Evolutionary conservation across 768 basidiomycete genomes (phyloP), one percentile per base, ranked within the genome.

Genomic region (Psilocybe cyanescens): DNA sequence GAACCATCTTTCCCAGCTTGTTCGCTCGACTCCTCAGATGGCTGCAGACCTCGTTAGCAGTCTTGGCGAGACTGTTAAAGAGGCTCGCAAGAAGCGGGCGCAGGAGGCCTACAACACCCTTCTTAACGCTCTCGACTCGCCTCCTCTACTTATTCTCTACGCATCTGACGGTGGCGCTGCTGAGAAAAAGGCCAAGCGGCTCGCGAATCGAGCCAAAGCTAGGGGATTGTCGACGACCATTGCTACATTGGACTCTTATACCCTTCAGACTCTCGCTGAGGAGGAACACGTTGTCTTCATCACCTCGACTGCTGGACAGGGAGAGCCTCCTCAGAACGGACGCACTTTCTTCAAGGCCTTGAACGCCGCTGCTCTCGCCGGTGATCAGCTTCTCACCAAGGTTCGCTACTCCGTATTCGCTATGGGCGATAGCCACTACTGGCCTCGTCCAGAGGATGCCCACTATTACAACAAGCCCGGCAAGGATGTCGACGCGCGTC

Each of bases 361-460:
- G 67, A 91, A 91, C 66, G 88, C 87, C 7, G 84, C 86, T 6
- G 77, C 79, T 2, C 76, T 79, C 8, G 79, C 79, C n/a, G 85
- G 85, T 17, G 88, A 90, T 55, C 80, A 77, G 57, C 78, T 83
- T 4, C 79, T 95, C 46, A 63, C 78, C 55, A 88, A 88, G 63
- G 78, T 95, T 61, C 89, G 85, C 70, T 92, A 86, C 74, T 76
- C 89, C 56, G 95, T 99, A 47, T 97, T 99, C 67, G 97, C 82
- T 51, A 91, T 99, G 87, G 97, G 97, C 62, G 97, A 99, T 75
- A 96, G 92, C 73, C 96, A 97, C 76, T 99, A 99, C 79, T 99
- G 97, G 97, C 97, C 97, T 8, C 86, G 97, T 45, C 84, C 92
- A 16, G 95, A 99, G 74, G 97, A 99, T 70, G 90, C 89, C n/a